A percentile compares a stretch with the other conserved stretches of the same genome.
Evolutionary conservation across 2,329 filamentous ascomycete genomes (phyloP).

Genomic region (Coniochaeta hoffmannii): DNA sequence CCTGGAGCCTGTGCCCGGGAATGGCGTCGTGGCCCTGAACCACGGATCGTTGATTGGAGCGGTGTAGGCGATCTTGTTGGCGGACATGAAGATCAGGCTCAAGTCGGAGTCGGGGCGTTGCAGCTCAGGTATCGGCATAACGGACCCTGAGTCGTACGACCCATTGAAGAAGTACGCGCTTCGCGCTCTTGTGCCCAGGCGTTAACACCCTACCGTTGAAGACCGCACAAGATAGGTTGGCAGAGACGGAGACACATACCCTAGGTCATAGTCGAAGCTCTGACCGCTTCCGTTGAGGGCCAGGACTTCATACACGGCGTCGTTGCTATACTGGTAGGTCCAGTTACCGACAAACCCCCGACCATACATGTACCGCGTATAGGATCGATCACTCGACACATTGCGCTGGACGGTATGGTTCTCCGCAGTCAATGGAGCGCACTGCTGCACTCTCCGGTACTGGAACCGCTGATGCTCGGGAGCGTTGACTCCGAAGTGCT

Average conservation of each 20-base stretch:
- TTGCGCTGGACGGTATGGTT: constrained; percentile 3
- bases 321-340: background rate
- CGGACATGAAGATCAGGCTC: constrained; percentile 4
- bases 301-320: background rate
- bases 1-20: background rate
- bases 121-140: background rate
- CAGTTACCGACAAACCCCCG: background rate
- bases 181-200: background rate
- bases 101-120: constrained; percentile 3
- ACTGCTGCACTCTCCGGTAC: constrained; percentile 5
- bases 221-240: background rate
- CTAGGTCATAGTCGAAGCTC: background rate
- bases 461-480: constrained; percentile 5
- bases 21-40: constrained; percentile 4
- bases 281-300: background rate
- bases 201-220: too few relatives aligned
- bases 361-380: background rate
- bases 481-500: constrained; percentile 9
- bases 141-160: background rate
- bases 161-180: background rate
- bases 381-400: background rate
- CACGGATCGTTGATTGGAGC: constrained; percentile 4
- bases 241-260: background rate
- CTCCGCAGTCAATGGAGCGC: constrained; percentile 7
- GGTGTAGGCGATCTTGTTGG: constrained; percentile 2